Base-by-base conservation (phyloP, 1,284 basidiomycete genomes). In the Pterula multifida region DNA sequence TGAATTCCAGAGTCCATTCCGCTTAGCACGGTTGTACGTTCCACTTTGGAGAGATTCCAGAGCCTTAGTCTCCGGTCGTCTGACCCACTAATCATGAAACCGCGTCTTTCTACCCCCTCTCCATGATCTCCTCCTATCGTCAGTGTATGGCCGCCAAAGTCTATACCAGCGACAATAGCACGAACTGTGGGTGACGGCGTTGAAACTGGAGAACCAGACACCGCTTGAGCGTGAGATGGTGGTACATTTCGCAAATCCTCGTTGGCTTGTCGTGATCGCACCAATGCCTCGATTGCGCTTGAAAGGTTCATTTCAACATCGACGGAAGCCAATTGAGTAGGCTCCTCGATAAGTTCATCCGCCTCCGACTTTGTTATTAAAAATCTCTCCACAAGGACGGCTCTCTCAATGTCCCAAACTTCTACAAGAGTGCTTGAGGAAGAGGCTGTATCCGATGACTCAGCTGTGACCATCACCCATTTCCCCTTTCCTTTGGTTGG, bases 401-500 rank as follows among this genome's bases (percentile, higher is more conserved):
- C 72, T 56, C 76, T 76, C 62, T 88, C 86, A 48, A 89, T 76
- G 57, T 90, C 85, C 87, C 87, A 90, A 1, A 87, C 81, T 58
- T 90, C 86, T 3, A 87, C 68, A 44, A 87, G 60, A 23, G 64
- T 57, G 23, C 65, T 62, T 50, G 77, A 72, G 2, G 60, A 55
- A 36, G 53, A 54, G 13, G 50, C 57, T 15, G 67, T 68, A 54
- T 69, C 71, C 36, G 69, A 68, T 1, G 71, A 66, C 55, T 89
- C 87, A 9, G 83, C 67, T 0, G 91, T 79, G 23, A 95, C 86
- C 64, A 95, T 79, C 23, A 97, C 73, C 90, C 90, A 96, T 45
- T 85, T 81, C 0, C 90, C 90, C 54, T 85, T 77, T 2, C 91
- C 91, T 57, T 84, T 89, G 0, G 83, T 79, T 0, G 93, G 93